Base-by-base conservation (phyloP, 2,329 filamentous ascomycete species). In the Colletotrichum lupini region DNA sequence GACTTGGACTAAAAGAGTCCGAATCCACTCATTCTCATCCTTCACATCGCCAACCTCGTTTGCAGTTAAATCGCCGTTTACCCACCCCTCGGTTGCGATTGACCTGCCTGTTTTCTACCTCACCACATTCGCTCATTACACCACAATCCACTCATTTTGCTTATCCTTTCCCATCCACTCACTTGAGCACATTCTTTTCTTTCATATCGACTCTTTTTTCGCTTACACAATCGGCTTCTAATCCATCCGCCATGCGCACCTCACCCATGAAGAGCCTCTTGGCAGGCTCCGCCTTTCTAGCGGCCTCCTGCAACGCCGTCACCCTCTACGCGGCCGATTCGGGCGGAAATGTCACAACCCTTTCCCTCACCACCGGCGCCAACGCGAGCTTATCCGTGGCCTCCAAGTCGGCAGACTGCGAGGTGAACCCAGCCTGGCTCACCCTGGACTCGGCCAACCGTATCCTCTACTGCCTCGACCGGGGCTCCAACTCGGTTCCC, bases 341-440 rank as follows among this genome's bases (percentile, higher is more conserved):
- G 9, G 69, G 75, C 57, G 75, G 75, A 55, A 76, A 74, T 55
- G 64, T 76, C 46, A 76, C 72, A 52, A 76, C 72, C 35, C 74
- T 76, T 14, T 74, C 75, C 22, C 58, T 76, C 16, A 64, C 59
- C 49, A 67, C 72, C 37, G 66, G 67, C 53, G 52, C 57, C 57
- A 74, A 56, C 37, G 71, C 69, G 61, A 71, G 62, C 49, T 72
- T 76, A 58, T 67, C 68, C 37, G 74, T 76, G 22, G 58, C 69
- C 26, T 64, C 69, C 28, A 70, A 73, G 58, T 69, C 75, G 14
- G 59, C 70, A 28, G 75, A 76, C 11, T 73, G 73, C 61, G 73
- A 75, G 9, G 65, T 62, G 57, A 75, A 73, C 58, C 73, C 73
- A 16, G 22, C 73, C 16, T 75, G 73, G 73, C 73, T 75, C 28